Evolutionary conservation across 2,329 filamentous ascomycete genomes (phyloP).

Genomic region (Venturia aucupariae): DNA sequence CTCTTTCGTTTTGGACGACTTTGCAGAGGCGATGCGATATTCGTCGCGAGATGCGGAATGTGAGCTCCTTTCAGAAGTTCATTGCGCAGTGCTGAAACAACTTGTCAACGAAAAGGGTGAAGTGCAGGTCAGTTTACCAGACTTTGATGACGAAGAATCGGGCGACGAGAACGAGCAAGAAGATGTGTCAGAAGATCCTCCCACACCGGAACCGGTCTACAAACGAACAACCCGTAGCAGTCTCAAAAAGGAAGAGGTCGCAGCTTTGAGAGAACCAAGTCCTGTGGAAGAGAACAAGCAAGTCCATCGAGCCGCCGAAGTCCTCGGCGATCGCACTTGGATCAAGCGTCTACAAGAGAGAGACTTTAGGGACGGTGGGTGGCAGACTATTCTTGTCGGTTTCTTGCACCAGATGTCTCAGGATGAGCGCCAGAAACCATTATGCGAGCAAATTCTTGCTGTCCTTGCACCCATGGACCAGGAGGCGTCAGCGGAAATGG

Average conservation of each 20-base stretch:
- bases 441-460: constrained; percentile 69
- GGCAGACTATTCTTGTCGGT: constrained; percentile 84
- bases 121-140: constrained; percentile 44
- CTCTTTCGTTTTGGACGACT: constrained; percentile 97
- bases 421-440: constrained; percentile 51
- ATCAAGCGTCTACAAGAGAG: constrained; percentile 73
- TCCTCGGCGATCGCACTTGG: constrained; percentile 68
- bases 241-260: constrained; percentile 69
- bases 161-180: constrained; percentile 62
- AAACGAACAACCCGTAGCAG: constrained; percentile 77
- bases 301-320: constrained; percentile 62
- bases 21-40: constrained; percentile 75
- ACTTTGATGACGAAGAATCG: constrained; percentile 32
- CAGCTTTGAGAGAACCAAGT: constrained; percentile 43
- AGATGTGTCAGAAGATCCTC: constrained; percentile 42
- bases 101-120: constrained; percentile 74
- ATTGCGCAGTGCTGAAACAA: constrained; percentile 83
- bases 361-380: constrained; percentile 79
- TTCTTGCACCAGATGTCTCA: constrained; percentile 71
- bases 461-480: constrained; percentile 71
- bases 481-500: constrained; percentile 67
- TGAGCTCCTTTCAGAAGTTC: constrained; percentile 79
- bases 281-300: constrained; percentile 29
- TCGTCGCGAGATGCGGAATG: constrained; percentile 65
- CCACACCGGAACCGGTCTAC: constrained; percentile 55